Evolutionary conservation across 208 protist genomes (phyloP), one percentile per base, ranked within the genome.

Genomic region (Trypanosomatidae sp.): DNA sequence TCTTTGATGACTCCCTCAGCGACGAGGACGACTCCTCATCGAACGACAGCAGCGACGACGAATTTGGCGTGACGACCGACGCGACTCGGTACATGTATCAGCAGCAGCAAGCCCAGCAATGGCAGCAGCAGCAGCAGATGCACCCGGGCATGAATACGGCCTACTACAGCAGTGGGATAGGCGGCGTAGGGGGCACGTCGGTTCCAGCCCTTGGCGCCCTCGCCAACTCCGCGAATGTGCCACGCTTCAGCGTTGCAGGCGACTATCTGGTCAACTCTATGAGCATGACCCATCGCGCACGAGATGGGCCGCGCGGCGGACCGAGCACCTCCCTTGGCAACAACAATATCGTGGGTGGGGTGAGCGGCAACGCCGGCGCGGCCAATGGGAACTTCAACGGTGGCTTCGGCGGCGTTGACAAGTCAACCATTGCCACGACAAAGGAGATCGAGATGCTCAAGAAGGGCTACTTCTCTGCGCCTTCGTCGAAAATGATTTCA

Each of bases 401-500:
- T 22, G 44, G 33, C 50, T 36, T 46, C 44, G 71, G 66, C 4
- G 66, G 62, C 9, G 66, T 41, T 19, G 70, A 43, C 7, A 50
- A 72, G 50, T 52, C 65, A 49, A 72, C 74, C 73, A 71, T 79
- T 59, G 74, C 66, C 8, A 71, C 67, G 33, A 41, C 76, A 53
- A 68, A 56, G 73, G 62, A 81, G 73, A 68, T 80, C 49, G 62
- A 84, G 72, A 70, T 74, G 47, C 73, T 82, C 13, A 84, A 82
- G 73, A 81, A 82, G 67, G 83, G 83, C n/a, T 79, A 74, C 43
- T 59, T 87, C 17, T 75, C 66, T 17, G 46, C 74, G 19, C 69
- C 80, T 28, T 75, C 76, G 36, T 81, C 82, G n/a, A 65, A 78
- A 47, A 74, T 94, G 44, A 70, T 94, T 49, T 93, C 88, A 36